Base-by-base conservation (phyloP, 768 basidiomycete genomes). In the Mycena capillaripes region DNA sequence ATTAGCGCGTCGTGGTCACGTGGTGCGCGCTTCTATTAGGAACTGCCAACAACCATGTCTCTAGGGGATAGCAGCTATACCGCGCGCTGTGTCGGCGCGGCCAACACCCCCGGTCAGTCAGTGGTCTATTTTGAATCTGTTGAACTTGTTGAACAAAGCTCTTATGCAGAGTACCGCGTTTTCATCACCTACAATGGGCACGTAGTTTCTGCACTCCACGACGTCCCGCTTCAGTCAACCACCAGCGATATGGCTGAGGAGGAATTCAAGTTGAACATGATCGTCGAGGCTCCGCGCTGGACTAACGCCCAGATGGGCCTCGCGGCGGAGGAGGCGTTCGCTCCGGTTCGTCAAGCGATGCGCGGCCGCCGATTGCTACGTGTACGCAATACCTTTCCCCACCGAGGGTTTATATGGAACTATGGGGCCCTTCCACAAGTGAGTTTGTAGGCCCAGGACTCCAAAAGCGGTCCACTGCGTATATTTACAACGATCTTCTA, bases 371-470 rank as follows among this genome's bases (percentile, higher is more conserved):
- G 93, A 77, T 84, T 93, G 76, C 89, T 92, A 68, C 94, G 86
- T 81, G 93, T 95, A 74, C 88, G 93, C 81, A 95, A 93, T 86
- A 93, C 92, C 82, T 95, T 95, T 90, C 93, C 93, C 67, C 93
- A 95, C 85, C 92, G 93, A 78, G 93, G 93, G 42, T 92, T 93
- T 85, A 91, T 95, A 84, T 95, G 93, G 93, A 95, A 95, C 87
- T 95, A 94, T 77, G 93, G 93, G 72, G 91, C 92, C 62, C 92
- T 94, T 86, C 93, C 93, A 58, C 91, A 92, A 87, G 91, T 90
- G 30, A 25, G 70, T 40, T 21, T 14, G 8, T 9, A 17, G 10
- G 19, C 32, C n/a, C 4, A 9, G 17, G 16, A 3, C 29, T 53
- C 30, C 38, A n/a, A n/a, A n/a, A n/a, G n/a, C n/a, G n/a, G n/a